Conservation (phyloP, 495 filamentous ascomycete genomes). For the Staphylotrichum tortipilum region DNA sequence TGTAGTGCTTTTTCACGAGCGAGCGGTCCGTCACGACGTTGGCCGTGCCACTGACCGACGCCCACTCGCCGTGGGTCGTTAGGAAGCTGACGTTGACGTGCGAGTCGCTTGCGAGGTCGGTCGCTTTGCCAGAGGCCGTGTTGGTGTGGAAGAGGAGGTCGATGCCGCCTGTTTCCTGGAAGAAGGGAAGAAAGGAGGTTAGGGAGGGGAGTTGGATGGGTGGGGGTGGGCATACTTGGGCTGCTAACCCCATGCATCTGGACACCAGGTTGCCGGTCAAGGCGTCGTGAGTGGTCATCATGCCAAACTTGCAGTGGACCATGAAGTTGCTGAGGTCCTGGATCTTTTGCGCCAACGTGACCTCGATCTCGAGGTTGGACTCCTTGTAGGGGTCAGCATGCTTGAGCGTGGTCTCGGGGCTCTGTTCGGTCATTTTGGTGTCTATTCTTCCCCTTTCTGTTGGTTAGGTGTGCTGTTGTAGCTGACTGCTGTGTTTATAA, state of each 20-base stretch:
- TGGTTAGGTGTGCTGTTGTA: neutral
- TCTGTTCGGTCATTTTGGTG: slow-evolving; percentile 12
- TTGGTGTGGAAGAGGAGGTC: slow-evolving; percentile 93
- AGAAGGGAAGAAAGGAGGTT: neutral
- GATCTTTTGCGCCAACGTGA: slow-evolving; percentile 65
- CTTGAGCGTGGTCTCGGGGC: slow-evolving; percentile 44
- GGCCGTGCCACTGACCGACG: slow-evolving; percentile 69
- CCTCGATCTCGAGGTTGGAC: slow-evolving; percentile 56
- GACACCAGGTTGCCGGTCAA: slow-evolving; percentile 55
- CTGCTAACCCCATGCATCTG: slow-evolving; percentile 84
- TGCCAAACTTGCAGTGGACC: slow-evolving; percentile 65
- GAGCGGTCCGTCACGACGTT: slow-evolving; percentile 58
- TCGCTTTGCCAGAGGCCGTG: slow-evolving; percentile 84
- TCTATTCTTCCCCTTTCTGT: neutral
- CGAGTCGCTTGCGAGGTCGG: slow-evolving; percentile 66
- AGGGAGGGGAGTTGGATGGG: neutral
- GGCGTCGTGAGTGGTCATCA: slow-evolving; percentile 59
- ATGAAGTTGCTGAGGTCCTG: slow-evolving; percentile 65
- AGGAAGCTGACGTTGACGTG: slow-evolving; percentile 84
- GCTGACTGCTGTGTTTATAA: neutral
- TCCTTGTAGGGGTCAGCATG: slow-evolving; percentile 71
- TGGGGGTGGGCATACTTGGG: slow-evolving; percentile 46
- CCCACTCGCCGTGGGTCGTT: slow-evolving; percentile 61
- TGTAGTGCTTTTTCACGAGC: slow-evolving; percentile 69
- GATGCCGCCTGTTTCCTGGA: slow-evolving; percentile 64